A percentile compares a stretch with the other conserved stretches of the same genome.
These are phyloP conservation scores for Trypanosoma cruzi DNA, from an alignment of 208 protist species.

Conservation along the genomic window DNA sequence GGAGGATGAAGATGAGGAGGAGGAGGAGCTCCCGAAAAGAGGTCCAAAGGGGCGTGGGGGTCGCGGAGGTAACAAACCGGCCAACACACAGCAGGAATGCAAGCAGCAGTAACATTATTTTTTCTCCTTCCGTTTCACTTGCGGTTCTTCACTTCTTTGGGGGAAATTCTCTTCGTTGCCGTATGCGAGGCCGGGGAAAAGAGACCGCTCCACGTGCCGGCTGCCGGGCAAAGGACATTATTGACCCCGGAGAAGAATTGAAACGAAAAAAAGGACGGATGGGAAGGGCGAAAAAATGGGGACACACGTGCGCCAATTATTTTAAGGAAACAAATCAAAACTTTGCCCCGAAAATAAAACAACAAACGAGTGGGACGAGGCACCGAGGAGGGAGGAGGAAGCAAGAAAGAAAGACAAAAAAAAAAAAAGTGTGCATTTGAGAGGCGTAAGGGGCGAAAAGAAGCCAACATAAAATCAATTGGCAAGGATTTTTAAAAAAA, in stretches of 20 bases:
- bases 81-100: slow-evolving; percentile 5
- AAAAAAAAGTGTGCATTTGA: slow-evolving; percentile 1
- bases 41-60: slow-evolving; percentile 7
- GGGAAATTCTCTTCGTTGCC: not conserved
- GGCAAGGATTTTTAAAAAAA: too few species aligned
- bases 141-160: not conserved
- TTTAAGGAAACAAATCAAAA: not conserved
- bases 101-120: slow-evolving; percentile 26
- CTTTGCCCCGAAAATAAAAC: not conserved
- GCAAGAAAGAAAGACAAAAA: not conserved
- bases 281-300: not conserved
- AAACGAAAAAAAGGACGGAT: not conserved
- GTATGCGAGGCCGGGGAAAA: not conserved
- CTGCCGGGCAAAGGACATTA: not conserved
- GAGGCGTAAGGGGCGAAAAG: not conserved
- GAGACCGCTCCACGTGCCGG: not conserved
- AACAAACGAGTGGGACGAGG: not conserved
- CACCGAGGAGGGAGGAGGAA: not conserved
- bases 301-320: not conserved
- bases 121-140: not conserved
- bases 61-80: not conserved
- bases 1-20: slow-evolving; percentile 45
- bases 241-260: not conserved
- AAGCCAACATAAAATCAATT: not conserved
- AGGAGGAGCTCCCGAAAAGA: not conserved